phyloP scores from a whole-genome alignment of 805 yeast species.

The Kregervanrija pseudodelftensis region DNA sequence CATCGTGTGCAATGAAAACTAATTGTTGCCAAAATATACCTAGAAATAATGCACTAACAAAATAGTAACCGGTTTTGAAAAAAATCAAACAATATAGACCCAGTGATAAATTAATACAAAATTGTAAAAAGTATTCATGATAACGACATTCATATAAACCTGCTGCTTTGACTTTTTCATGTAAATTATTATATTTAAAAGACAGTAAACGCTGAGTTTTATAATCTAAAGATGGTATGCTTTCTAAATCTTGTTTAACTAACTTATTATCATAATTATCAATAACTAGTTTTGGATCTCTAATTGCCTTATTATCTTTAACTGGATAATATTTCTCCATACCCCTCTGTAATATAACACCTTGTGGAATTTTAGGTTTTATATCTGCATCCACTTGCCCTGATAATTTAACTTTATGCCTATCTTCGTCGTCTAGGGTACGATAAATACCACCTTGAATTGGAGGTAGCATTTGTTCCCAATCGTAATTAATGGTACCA shows the following conservation, averaged over 20 bases:
- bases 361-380: constrained; percentile 46
- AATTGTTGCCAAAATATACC: constrained; percentile 88
- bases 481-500: constrained; percentile 55
- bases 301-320: constrained; percentile 25
- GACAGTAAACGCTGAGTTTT: constrained; percentile 55
- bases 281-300: constrained; percentile 49
- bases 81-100: constrained; percentile 44
- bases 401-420: constrained; percentile 13
- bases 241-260: constrained; percentile 47
- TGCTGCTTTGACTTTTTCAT: constrained; percentile 42
- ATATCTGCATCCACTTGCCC: constrained; percentile 40
- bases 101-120: constrained; percentile 49
- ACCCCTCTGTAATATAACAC: constrained; percentile 32
- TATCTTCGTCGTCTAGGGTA: constrained; percentile 14
- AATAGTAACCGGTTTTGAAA: constrained; percentile 38
- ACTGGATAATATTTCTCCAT: constrained; percentile 32
- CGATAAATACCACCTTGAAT: constrained; percentile 69
- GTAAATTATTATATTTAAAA: constrained; percentile 53
- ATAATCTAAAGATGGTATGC: constrained; percentile 60
- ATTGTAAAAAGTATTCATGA: constrained; percentile 64
- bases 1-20: constrained; percentile 83
- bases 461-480: constrained; percentile 81
- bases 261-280: constrained; percentile 52
- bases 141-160: constrained; percentile 72
- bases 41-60: constrained; percentile 53